Percentiles rank a stretch among this genome's conserved stretches.
phyloP scores from a whole-genome alignment of 169 alveolate species.

The Babesia ovis region DNA sequence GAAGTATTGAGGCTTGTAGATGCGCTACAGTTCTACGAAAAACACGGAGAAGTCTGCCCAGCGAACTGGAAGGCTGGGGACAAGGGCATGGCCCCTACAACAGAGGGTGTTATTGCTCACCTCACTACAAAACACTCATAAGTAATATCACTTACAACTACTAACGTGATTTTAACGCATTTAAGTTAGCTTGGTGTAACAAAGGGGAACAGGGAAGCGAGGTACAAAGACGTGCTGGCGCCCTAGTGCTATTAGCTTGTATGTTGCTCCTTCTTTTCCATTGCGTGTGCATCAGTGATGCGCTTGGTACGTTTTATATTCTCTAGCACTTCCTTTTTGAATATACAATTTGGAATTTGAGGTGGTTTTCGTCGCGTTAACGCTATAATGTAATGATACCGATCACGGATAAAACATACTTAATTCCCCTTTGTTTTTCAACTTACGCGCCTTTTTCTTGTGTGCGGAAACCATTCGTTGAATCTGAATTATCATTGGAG shows the following conservation, averaged over 20 bases:
- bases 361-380: slow-evolving; percentile 31
- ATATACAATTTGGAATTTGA: slow-evolving; percentile 69
- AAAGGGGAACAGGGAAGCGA: background rate
- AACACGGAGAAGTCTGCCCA: slow-evolving; percentile 98
- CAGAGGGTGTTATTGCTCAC: slow-evolving; percentile 85
- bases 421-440: slow-evolving; percentile 50
- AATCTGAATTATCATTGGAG: slow-evolving; percentile 20
- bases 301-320: slow-evolving; percentile 63
- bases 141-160: background rate
- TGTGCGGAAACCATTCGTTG: slow-evolving; percentile 69
- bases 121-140: slow-evolving; percentile 54
- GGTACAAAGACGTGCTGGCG: background rate
- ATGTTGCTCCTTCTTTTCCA: slow-evolving; percentile 7
- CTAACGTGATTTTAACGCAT: background rate
- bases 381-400: background rate
- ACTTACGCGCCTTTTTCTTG: slow-evolving; percentile 46
- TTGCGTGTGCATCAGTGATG: slow-evolving; percentile 33
- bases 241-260: background rate
- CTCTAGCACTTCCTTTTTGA: slow-evolving; percentile 53
- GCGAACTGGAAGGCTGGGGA: slow-evolving; percentile 97
- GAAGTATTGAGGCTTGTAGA: slow-evolving; percentile 95
- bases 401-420: slow-evolving; percentile 4
- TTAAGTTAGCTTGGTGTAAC: too few relatives aligned
- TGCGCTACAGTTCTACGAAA: slow-evolving; percentile 94
- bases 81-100: slow-evolving; percentile 93